These are phyloP conservation scores for Phytophthora chlamydospora DNA, from an alignment of 352 stramenopile species.

Conservation along the genomic window DNA sequence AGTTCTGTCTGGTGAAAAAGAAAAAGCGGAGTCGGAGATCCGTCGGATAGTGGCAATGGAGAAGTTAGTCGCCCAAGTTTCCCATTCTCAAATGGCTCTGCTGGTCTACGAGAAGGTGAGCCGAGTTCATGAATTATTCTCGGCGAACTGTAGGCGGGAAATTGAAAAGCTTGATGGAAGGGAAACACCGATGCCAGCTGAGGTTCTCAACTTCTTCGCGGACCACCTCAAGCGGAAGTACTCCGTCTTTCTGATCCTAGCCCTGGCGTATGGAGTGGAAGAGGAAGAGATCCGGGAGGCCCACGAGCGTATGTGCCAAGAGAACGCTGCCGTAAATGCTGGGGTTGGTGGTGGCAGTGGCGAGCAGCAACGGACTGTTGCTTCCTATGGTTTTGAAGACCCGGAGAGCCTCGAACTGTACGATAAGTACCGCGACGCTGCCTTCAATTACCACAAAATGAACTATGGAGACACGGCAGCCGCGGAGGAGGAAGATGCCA, in stretches of 20 bases:
- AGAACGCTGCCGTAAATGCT: constrained; percentile 75
- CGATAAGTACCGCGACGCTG: constrained; percentile 85
- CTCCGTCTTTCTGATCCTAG: constrained; percentile 86
- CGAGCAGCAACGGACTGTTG: constrained; percentile 51
- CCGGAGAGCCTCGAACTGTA: constrained; percentile 79
- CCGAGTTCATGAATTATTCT: constrained; percentile 86
- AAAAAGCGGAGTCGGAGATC: constrained; percentile 86
- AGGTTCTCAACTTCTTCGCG: constrained; percentile 83
- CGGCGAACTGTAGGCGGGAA: constrained; percentile 78
- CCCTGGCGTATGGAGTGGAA: constrained; percentile 72
- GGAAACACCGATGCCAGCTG: constrained; percentile 47
- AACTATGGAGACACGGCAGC: constrained; percentile 81
- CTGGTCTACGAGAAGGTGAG: constrained; percentile 90
- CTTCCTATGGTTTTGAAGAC: constrained; percentile 79
- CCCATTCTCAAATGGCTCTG: constrained; percentile 78
- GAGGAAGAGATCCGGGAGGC: constrained; percentile 84
- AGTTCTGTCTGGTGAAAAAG: constrained; percentile 77
- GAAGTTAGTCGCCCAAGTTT: constrained; percentile 83
- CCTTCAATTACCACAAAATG: constrained; percentile 85
- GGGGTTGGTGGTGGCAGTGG: constrained; percentile 77
- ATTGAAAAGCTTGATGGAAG: constrained; percentile 63
- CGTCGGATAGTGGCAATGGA: constrained; percentile 86
- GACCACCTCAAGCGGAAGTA: constrained; percentile 90
- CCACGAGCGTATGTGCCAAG: constrained; percentile 82
- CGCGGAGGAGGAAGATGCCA: constrained; percentile 87